These are phyloP conservation scores for Dioscorea cayenensis DNA, from an alignment of 116 monocot genomes.

Conservation along the genomic window DNA sequence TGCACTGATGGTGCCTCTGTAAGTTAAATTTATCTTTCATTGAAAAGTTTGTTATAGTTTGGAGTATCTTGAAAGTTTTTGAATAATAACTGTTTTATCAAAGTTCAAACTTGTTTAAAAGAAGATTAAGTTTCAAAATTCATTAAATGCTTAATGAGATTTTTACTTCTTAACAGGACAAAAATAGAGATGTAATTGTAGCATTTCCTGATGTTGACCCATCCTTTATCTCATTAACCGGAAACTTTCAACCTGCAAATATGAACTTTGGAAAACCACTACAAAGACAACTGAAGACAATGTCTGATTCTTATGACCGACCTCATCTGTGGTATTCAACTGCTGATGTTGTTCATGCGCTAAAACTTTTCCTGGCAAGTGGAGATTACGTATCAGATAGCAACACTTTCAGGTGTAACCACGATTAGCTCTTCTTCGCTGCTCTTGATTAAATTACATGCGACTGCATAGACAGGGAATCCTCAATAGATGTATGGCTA, in stretches of 20 bases:
- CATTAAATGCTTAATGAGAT: too few species aligned
- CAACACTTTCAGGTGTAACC: slow-evolving; percentile 32
- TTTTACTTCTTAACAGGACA: slow-evolving; percentile 26
- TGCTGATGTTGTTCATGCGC: slow-evolving; percentile 29
- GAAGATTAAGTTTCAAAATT: too few species aligned
- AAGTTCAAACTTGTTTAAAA: too few species aligned
- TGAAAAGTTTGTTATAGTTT: background rate
- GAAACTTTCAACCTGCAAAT: slow-evolving; percentile 1
- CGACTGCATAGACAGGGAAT: too few species aligned
- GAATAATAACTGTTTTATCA: too few species aligned
- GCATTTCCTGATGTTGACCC: slow-evolving; percentile 66
- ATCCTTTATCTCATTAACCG: slow-evolving; percentile 24
- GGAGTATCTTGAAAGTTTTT: too few species aligned
- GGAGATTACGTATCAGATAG: slow-evolving; percentile 39
- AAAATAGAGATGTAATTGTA: slow-evolving; percentile 64
- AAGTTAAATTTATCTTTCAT: slow-evolving; percentile 11
- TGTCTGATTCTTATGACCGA: slow-evolving; percentile 25
- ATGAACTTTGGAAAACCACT: background rate
- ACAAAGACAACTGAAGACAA: slow-evolving; percentile 2
- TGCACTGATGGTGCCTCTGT: slow-evolving; percentile 57
- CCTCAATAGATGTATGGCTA: too few species aligned
- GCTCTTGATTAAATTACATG: too few species aligned
- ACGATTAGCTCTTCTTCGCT: too few species aligned
- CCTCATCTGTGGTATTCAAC: slow-evolving; percentile 62
- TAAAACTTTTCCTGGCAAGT: slow-evolving; percentile 38